These are phyloP conservation scores for Batkoa obscura DNA, from an alignment of 371 early-diverging fungal genomes.

Conservation along the genomic window DNA sequence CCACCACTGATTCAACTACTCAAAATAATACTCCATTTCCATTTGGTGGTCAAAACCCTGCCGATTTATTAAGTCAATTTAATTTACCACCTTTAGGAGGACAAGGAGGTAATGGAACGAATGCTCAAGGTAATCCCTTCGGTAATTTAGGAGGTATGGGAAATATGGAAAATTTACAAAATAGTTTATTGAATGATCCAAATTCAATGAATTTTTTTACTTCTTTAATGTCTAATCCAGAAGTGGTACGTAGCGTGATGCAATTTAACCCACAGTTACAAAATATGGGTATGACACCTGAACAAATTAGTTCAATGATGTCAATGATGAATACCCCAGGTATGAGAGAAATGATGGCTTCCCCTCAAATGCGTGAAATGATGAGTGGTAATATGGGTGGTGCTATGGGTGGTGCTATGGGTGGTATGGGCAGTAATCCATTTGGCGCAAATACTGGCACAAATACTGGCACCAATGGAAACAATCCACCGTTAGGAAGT, in stretches of 20 bases:
- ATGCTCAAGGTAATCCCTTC: conserved; percentile 23
- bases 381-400: conserved; percentile 14
- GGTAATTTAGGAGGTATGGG: conserved; percentile 29
- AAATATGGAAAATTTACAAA: conserved; percentile 18
- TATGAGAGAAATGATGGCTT: conserved; percentile 64
- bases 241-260: conserved; percentile 59
- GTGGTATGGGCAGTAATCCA: conserved; percentile 15
- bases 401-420: too few species aligned
- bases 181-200: conserved; percentile 6
- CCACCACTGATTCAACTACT: conserved; percentile 7
- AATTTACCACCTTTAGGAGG: conserved; percentile 11
- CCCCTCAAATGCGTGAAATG: conserved; percentile 60
- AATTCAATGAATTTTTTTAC: conserved; percentile 23
- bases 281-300: conserved; percentile 70
- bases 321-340: conserved; percentile 38
- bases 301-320: conserved; percentile 55
- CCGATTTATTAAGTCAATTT: too few species aligned
- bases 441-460: conserved; percentile 14
- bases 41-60: conserved; percentile 14
- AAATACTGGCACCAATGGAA: not conserved
- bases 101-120: conserved; percentile 16
- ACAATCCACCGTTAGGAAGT: too few species aligned
- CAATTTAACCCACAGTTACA: conserved; percentile 61
- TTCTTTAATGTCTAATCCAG: conserved; percentile 63
- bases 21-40: conserved; percentile 12